A percentile compares a stretch with the other conserved stretches of the same genome.
Evolutionary conservation across 192 early-diverging fungal genomes (phyloP).

Genomic region (Coemansia umbellata): DNA sequence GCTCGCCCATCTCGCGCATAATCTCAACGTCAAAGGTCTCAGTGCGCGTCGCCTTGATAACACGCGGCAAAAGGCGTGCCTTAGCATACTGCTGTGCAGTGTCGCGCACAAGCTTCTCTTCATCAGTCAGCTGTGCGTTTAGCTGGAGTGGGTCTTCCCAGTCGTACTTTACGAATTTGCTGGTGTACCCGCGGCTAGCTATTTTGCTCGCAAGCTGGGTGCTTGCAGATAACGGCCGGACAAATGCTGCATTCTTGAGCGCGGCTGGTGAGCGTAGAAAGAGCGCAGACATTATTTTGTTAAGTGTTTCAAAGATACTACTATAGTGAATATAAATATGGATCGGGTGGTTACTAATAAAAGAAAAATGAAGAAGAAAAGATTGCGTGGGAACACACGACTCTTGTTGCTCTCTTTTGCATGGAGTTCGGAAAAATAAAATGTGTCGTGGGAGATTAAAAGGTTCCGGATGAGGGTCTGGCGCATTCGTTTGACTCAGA

Average conservation of each 20-base stretch:
- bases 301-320: not conserved
- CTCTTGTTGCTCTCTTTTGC: too few species aligned
- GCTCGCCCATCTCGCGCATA: slow-evolving; percentile 88
- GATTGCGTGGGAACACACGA: too few species aligned
- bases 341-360: not conserved
- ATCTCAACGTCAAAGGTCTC: slow-evolving; percentile 90
- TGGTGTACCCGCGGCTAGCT: slow-evolving; percentile 22
- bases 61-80: slow-evolving; percentile 77
- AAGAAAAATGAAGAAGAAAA: not conserved
- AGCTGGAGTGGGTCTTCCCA: slow-evolving; percentile 85
- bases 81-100: slow-evolving; percentile 85
- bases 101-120: slow-evolving; percentile 82
- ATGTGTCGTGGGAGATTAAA: too few species aligned
- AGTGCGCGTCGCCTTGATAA: slow-evolving; percentile 78
- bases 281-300: not conserved
- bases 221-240: not conserved
- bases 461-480: too few species aligned
- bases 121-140: slow-evolving; percentile 82
- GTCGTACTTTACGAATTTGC: slow-evolving; percentile 67
- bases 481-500: too few species aligned
- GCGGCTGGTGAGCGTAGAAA: too few species aligned
- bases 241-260: too few species aligned
- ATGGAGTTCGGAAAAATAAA: too few species aligned
- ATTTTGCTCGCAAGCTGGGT: not conserved
- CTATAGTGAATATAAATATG: not conserved